A percentile compares a stretch with the other conserved stretches of the same genome.
Conservation (phyloP, 2,329 filamentous ascomycete genomes). For the Fusarium guadeloupense region DNA sequence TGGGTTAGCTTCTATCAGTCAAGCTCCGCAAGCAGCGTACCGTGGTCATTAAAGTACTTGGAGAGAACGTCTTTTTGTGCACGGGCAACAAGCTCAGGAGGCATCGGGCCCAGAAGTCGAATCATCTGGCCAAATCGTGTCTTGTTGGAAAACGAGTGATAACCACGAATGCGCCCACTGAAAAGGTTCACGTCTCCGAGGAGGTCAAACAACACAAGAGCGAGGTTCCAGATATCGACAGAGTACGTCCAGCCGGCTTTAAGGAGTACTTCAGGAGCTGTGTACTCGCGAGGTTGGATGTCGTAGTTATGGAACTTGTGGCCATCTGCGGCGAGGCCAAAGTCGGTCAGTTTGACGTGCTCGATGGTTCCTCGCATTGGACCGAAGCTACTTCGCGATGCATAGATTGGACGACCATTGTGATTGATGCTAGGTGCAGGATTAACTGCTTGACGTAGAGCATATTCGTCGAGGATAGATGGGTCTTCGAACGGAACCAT, state of each 20-base stretch:
- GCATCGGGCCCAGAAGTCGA: slow-evolving; percentile 43
- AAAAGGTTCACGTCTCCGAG: slow-evolving; percentile 44
- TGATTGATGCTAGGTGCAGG: slow-evolving; percentile 38
- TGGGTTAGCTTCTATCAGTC: neutral
- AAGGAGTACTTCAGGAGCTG: slow-evolving; percentile 46
- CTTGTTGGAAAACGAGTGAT: slow-evolving; percentile 38
- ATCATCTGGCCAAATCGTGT: slow-evolving; percentile 45
- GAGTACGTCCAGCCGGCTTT: slow-evolving; percentile 45
- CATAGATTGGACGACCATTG: slow-evolving; percentile 36
- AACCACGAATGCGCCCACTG: slow-evolving; percentile 26
- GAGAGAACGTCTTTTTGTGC: slow-evolving; percentile 33
- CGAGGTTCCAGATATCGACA: slow-evolving; percentile 47
- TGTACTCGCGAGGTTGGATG: slow-evolving; percentile 46
- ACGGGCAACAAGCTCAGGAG: slow-evolving; percentile 35
- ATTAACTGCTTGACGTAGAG: slow-evolving; percentile 35
- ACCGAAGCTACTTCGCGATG: slow-evolving; percentile 38
- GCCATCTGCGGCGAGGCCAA: slow-evolving; percentile 42
- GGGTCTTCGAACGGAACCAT: slow-evolving; percentile 42
- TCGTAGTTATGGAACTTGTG: slow-evolving; percentile 35
- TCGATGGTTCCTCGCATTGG: slow-evolving; percentile 37
- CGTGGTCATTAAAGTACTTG: slow-evolving; percentile 34
- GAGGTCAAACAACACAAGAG: slow-evolving; percentile 44
- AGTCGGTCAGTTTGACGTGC: slow-evolving; percentile 43
- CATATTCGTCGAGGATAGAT: slow-evolving; percentile 37
- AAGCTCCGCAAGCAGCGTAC: slow-evolving; percentile 1